Percentiles rank a stretch among this genome's conserved stretches.
These are phyloP conservation scores for Aspergillus brunneoviolaceus DNA, from an alignment of 2,329 filamentous ascomycete genomes.

Conservation along the genomic window DNA sequence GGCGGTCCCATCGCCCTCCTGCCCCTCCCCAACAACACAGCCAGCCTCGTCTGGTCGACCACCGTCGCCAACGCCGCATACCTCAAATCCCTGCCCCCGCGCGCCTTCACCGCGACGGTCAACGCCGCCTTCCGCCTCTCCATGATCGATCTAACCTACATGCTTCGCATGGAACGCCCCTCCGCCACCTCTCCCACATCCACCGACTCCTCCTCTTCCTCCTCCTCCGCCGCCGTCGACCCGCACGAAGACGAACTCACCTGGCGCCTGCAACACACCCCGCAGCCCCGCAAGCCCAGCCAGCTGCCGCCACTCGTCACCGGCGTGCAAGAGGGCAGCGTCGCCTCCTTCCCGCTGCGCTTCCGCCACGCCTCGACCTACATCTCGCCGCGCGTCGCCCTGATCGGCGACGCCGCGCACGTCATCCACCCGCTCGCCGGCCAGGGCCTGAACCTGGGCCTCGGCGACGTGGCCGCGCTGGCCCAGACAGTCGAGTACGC, in stretches of 20 bases:
- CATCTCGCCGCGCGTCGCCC: constrained; percentile 80
- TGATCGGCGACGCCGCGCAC: constrained; percentile 93
- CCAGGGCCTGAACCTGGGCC: constrained; percentile 90
- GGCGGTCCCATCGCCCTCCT: constrained; percentile 84
- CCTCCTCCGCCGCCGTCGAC: constrained; percentile 27
- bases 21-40: constrained; percentile 77
- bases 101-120: constrained; percentile 80
- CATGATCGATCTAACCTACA: constrained; percentile 75
- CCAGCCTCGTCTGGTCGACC: constrained; percentile 93
- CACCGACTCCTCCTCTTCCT: constrained; percentile 11
- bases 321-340: constrained; percentile 71
- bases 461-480: constrained; percentile 82
- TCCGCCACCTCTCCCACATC: neutral
- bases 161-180: constrained; percentile 64
- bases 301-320: constrained; percentile 65
- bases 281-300: constrained; percentile 49
- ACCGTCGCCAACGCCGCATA: constrained; percentile 75
- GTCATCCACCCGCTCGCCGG: constrained; percentile 92
- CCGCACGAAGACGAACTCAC: constrained; percentile 69
- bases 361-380: constrained; percentile 95
- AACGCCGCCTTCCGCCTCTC: constrained; percentile 89
- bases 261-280: constrained; percentile 79
- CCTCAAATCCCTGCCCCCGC: constrained; percentile 70
- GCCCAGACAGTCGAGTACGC: constrained; percentile 72
- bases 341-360: constrained; percentile 88